Conservation (phyloP, 306 rosid species). For the Urtica urens region DNA sequence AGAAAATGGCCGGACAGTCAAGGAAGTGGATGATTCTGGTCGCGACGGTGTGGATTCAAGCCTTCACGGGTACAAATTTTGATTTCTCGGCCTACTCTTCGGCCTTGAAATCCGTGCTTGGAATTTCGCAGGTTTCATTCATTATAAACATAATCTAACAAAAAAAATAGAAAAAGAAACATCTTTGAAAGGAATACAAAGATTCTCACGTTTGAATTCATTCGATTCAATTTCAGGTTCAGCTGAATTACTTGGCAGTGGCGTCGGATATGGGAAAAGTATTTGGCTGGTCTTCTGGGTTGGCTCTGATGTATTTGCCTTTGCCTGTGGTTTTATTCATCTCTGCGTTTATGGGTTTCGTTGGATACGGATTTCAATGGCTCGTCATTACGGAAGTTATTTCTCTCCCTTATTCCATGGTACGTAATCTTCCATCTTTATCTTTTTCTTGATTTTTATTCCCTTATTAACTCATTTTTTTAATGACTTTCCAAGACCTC, state of each 20-base stretch:
- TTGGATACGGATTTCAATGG: slow-evolving; percentile 83
- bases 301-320: slow-evolving; percentile 58
- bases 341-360: slow-evolving; percentile 60
- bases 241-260: slow-evolving; percentile 65
- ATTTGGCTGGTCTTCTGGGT: slow-evolving; percentile 84
- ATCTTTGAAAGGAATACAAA: no score
- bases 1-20: slow-evolving; percentile 80
- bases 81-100: slow-evolving; percentile 88
- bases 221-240: slow-evolving; percentile 49
- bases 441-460: not conserved
- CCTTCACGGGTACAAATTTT: slow-evolving; percentile 86
- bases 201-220: no score
- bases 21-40: slow-evolving; percentile 82
- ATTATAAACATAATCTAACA: no score
- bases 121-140: slow-evolving; percentile 63
- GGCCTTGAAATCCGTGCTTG: slow-evolving; percentile 47
- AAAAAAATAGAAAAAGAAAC: no score
- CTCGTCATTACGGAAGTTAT: slow-evolving; percentile 43
- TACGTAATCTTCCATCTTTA: slow-evolving; percentile 6
- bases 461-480: not conserved
- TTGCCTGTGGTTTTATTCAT: slow-evolving; percentile 50
- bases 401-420: slow-evolving; percentile 70
- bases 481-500: not conserved
- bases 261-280: slow-evolving; percentile 79
- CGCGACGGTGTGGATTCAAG: slow-evolving; percentile 83